phyloP scores from a whole-genome alignment of 164 flowering plant species.

The Umbellularia californica region DNA sequence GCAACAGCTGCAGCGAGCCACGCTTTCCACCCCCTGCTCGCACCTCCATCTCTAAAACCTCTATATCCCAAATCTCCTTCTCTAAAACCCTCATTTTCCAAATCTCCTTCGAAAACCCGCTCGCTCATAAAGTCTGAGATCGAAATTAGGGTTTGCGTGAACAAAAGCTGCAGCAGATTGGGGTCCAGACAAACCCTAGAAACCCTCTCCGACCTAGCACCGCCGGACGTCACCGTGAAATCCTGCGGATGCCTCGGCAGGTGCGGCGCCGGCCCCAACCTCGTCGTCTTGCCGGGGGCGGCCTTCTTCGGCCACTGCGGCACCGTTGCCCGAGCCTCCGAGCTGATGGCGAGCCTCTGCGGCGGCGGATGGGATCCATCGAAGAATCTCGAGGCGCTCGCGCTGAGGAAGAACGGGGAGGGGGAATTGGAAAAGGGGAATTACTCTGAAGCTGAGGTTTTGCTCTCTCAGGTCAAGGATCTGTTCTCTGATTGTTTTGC shows the following conservation, averaged over 20 bases:
- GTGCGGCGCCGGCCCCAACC: constrained; percentile 90
- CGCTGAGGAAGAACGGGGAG: constrained; percentile 74
- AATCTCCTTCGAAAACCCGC: not conserved
- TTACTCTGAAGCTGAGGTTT: constrained; percentile 42
- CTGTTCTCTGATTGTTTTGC: not conserved
- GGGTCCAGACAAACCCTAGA: constrained; percentile 72
- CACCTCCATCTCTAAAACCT: not conserved
- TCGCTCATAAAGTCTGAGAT: constrained; percentile 14
- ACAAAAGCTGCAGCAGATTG: constrained; percentile 63
- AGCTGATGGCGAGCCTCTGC: constrained; percentile 29
- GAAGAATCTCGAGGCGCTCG: constrained; percentile 54
- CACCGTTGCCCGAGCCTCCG: constrained; percentile 48
- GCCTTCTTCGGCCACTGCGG: constrained; percentile 52
- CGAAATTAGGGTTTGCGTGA: constrained; percentile 75
- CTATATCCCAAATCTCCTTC: not conserved
- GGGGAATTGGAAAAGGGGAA: constrained; percentile 37
- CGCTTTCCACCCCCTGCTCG: not conserved
- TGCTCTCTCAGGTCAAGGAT: constrained; percentile 58
- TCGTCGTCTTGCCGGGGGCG: constrained; percentile 55
- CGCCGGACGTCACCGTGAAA: constrained; percentile 51
- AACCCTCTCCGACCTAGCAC: constrained; percentile 51
- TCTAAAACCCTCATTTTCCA: not conserved
- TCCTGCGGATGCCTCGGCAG: constrained; percentile 82
- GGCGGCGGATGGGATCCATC: constrained; percentile 21
- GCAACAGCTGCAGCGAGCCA: constrained; percentile 2